Conservation (phyloP, 2,329 filamentous ascomycete species). For the Arachnomyces sp. region DNA sequence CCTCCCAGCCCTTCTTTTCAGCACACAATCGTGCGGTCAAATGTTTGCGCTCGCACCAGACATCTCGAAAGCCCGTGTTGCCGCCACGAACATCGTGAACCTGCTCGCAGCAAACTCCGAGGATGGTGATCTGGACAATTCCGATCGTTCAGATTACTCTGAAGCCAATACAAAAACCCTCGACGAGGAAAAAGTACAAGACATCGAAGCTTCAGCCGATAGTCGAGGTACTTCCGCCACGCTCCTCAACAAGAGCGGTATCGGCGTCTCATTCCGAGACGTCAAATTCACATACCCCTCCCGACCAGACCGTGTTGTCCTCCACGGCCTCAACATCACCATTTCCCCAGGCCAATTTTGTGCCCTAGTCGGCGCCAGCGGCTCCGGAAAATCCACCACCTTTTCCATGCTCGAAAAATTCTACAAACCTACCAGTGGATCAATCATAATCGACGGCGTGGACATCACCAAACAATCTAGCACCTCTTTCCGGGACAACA, state of each 20-base stretch:
- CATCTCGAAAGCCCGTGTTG: conserved; percentile 54
- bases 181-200: conserved; percentile 17
- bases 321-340: conserved; percentile 50
- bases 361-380: conserved; percentile 59
- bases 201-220: conserved; percentile 19
- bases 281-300: conserved; percentile 61
- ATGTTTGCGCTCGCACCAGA: conserved; percentile 64
- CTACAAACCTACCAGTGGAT: conserved; percentile 45
- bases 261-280: conserved; percentile 49
- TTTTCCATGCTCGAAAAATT: conserved; percentile 51
- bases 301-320: conserved; percentile 50
- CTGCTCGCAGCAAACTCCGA: conserved; percentile 28
- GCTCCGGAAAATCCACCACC: conserved; percentile 61
- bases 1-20: conserved; percentile 58
- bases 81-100: conserved; percentile 49
- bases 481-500: conserved; percentile 36
- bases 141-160: conserved; percentile 9
- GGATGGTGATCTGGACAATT: conserved; percentile 16
- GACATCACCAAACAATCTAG: conserved; percentile 37
- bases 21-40: conserved; percentile 60
- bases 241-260: conserved; percentile 24
- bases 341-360: conserved; percentile 55
- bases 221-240: background rate
- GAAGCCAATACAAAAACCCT: conserved; percentile 11
- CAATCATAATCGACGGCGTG: conserved; percentile 46